Evolutionary conservation across 805 yeast genomes (phyloP).

Genomic region (Sporopachydermia lactativora): DNA sequence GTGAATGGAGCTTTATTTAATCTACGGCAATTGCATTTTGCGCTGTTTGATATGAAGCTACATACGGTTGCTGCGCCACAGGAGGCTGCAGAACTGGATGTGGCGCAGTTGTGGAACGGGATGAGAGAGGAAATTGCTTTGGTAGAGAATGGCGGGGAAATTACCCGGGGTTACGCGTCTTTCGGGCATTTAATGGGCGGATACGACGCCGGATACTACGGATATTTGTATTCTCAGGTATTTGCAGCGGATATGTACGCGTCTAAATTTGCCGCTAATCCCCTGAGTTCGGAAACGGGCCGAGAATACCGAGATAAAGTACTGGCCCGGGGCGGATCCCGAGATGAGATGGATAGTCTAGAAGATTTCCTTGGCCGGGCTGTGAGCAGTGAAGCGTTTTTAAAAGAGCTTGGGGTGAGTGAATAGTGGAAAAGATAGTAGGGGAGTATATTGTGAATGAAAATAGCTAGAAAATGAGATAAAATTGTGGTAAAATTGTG

Average conservation of each 20-base stretch:
- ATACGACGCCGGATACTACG: constrained; percentile 78
- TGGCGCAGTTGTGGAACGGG: constrained; percentile 48
- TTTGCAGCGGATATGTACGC: constrained; percentile 77
- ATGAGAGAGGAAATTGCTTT: constrained; percentile 49
- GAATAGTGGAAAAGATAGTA: not conserved
- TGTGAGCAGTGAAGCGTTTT: constrained; percentile 62
- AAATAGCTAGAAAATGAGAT: not conserved
- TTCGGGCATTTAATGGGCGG: constrained; percentile 79
- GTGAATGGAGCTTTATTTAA: constrained; percentile 64
- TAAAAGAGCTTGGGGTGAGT: constrained; percentile 48
- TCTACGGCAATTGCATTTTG: constrained; percentile 68
- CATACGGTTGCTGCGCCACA: constrained; percentile 36
- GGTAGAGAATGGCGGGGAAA: constrained; percentile 37
- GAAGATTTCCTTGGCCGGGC: constrained; percentile 58
- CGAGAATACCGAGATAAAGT: constrained; percentile 55
- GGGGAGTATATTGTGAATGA: not conserved
- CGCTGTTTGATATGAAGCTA: constrained; percentile 59
- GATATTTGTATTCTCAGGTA: constrained; percentile 76
- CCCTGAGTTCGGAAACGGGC: constrained; percentile 50
- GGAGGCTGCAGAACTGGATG: constrained; percentile 31
- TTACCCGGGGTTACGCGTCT: constrained; percentile 56
- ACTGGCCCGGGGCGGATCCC: constrained; percentile 58
- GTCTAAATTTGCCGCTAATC: constrained; percentile 51
- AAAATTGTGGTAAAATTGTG: not conserved
- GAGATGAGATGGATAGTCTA: constrained; percentile 53